Evolutionary conservation across 2,329 filamentous ascomycete genomes (phyloP).

Genomic region (Calonectria hawksworthii): DNA sequence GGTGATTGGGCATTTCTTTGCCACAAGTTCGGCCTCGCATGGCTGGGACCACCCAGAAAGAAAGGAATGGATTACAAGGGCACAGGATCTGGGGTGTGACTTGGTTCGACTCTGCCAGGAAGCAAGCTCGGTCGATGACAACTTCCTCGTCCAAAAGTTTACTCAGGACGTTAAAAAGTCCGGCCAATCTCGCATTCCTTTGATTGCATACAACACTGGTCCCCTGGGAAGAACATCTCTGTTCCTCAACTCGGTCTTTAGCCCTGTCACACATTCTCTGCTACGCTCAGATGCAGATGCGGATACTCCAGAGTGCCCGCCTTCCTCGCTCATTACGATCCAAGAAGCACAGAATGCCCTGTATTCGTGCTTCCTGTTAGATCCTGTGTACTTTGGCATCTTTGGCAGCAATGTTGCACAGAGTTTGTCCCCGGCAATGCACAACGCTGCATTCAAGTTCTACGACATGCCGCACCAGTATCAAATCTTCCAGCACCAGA

Average conservation of each 20-base stretch:
- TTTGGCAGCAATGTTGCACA: constrained; percentile 27
- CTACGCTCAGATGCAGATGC: constrained; percentile 5
- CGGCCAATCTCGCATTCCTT: background rate
- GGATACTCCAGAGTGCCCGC: background rate
- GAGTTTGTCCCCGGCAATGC: constrained; percentile 29
- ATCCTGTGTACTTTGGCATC: constrained; percentile 27
- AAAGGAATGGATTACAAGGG: constrained; percentile 12
- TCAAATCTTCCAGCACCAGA: constrained; percentile 1
- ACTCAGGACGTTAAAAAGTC: constrained; percentile 12
- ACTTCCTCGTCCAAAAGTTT: constrained; percentile 23
- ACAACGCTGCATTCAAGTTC: constrained; percentile 27
- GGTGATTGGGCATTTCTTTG: constrained; percentile 25
- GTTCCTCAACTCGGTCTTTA: constrained; percentile 21
- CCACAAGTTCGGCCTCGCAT: background rate
- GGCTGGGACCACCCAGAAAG: constrained; percentile 14
- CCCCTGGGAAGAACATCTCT: constrained; percentile 20
- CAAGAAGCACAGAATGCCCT: constrained; percentile 28
- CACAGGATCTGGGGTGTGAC: constrained; percentile 21
- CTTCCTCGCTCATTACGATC: constrained; percentile 18
- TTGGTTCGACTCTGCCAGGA: constrained; percentile 27
- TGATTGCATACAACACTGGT: constrained; percentile 28
- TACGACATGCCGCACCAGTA: constrained; percentile 29
- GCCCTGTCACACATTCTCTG: constrained; percentile 23
- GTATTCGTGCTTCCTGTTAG: constrained; percentile 25
- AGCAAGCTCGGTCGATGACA: constrained; percentile 19